A percentile compares a stretch with the other conserved stretches of the same genome.
phyloP scores from a whole-genome alignment of 2,329 filamentous ascomycete species.

The Colletotrichum sp. region DNA sequence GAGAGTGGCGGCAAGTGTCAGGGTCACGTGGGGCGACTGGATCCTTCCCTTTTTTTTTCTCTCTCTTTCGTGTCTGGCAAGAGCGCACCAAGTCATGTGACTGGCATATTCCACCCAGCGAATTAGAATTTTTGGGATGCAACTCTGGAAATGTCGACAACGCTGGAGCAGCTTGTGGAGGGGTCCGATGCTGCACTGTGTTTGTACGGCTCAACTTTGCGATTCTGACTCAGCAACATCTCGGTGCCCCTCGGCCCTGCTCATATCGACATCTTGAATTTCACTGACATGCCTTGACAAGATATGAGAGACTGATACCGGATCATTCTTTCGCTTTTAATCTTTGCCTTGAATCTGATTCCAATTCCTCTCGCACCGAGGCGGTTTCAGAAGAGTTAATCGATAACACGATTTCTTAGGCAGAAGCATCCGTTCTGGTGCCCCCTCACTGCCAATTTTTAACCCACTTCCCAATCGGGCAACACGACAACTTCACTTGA shows the following conservation, averaged over 20 bases:
- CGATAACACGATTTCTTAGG: not conserved
- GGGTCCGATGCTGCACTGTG: not conserved
- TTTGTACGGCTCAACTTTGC: not conserved
- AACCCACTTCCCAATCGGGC: not conserved
- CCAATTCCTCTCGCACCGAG: not conserved
- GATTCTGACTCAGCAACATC: not conserved
- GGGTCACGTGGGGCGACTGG: not conserved
- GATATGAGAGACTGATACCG: fast-evolving
- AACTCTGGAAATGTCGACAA: not conserved
- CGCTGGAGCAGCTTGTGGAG: not conserved
- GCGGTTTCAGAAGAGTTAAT: not conserved
- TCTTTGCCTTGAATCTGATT: not conserved
- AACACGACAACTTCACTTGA: not conserved
- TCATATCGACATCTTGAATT: not conserved
- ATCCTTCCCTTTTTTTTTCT: not conserved
- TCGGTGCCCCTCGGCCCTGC: not conserved
- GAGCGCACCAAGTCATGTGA: not conserved
- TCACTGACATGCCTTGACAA: not conserved
- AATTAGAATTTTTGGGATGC: not conserved
- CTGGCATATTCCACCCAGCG: not conserved
- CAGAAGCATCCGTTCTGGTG: not conserved
- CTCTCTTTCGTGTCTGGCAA: not conserved
- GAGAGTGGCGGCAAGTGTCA: not conserved
- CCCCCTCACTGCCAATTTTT: not conserved
- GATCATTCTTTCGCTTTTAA: not conserved